Evolutionary conservation across 805 yeast genomes (phyloP), one percentile per base, ranked within the genome.

Genomic region (Saccharomycopsis fibuligera): DNA sequence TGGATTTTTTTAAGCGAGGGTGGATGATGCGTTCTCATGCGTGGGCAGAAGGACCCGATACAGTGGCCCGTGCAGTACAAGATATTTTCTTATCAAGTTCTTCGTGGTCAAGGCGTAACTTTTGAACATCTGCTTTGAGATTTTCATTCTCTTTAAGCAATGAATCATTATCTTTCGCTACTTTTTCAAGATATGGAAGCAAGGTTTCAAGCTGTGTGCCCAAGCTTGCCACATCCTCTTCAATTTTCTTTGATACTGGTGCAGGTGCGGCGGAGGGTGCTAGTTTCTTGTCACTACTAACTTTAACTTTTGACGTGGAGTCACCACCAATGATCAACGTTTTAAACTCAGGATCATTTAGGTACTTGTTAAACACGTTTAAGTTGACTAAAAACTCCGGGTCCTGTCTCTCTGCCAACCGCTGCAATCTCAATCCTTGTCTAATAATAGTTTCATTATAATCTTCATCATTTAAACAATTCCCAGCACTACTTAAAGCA

Each of bases 341-440:
- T 5, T 22, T 22, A 19, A 35, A 35, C 19, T 19, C 30, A 24
- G 14, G 6, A 38, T 31, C 33, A 22, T 43, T 31, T 33, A 48
- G 16, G 4, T 19, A 22, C 25, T 45, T 45, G 30, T 48, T 48
- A 21, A 48, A 45, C 30, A 36, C 38, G 31, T 48, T 48, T 49
- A 48, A 48, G 22, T 48, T 48, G n/a, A 25, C 41, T 42, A 36
- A 38, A 25, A 48, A 48, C 24, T 48, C 51, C 4, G 50, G 51
- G 21, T 48, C 51, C 22, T 36, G 30, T n/a, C 51, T 35, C 23
- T 48, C 51, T 4, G 51, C 51, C 6, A 35, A 6, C 14, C 51
- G 12, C 17, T 48, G 51, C 24, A 35, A 36, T 37, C 44, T 43
- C 21, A 45, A n/a, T 9, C 42, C 41, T 19, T 48, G 50, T 48